These are phyloP conservation scores for Baffinella frigidus DNA, from an alignment of 208 protist species.

Conservation along the genomic window DNA sequence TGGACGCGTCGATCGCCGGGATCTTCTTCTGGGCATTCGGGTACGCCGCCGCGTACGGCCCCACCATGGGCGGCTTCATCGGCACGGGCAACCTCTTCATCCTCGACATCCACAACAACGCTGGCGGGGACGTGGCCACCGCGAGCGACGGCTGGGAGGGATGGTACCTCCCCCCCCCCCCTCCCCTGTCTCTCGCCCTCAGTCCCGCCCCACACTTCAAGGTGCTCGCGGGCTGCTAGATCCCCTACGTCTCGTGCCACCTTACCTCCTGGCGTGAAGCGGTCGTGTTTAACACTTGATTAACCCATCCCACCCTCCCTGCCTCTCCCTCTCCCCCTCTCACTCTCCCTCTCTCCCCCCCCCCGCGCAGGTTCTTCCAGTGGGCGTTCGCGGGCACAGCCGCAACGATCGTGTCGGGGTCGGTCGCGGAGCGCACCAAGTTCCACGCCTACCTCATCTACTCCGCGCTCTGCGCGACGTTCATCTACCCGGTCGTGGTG, in stretches of 20 bases:
- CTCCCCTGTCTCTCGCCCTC: too few relatives aligned
- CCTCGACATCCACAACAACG: background rate
- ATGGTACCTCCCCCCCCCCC: too few relatives aligned
- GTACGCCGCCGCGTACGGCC: slow-evolving; percentile 66
- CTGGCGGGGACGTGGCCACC: background rate
- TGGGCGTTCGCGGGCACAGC: slow-evolving; percentile 43
- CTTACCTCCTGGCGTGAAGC: too few relatives aligned
- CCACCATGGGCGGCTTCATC: slow-evolving; percentile 65
- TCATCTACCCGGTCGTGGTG: slow-evolving; percentile 54
- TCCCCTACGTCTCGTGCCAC: too few relatives aligned
- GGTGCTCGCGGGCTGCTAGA: too few relatives aligned
- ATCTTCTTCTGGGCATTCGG: slow-evolving; percentile 67
- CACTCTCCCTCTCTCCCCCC: too few relatives aligned
- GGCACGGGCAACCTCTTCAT: background rate
- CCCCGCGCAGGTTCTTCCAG: too few relatives aligned
- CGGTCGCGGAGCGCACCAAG: slow-evolving; percentile 28
- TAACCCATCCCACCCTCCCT: too few relatives aligned
- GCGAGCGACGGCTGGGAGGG: background rate
- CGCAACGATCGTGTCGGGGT: background rate
- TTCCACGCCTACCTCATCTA: slow-evolving; percentile 48
- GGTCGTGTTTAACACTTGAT: too few relatives aligned
- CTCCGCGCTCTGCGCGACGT: slow-evolving; percentile 1
- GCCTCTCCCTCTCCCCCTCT: too few relatives aligned
- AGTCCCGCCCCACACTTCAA: too few relatives aligned
- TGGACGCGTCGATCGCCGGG: slow-evolving; percentile 62